Conservation (phyloP, 2,329 filamentous ascomycete species). For the Ceratocystis cubensis region DNA sequence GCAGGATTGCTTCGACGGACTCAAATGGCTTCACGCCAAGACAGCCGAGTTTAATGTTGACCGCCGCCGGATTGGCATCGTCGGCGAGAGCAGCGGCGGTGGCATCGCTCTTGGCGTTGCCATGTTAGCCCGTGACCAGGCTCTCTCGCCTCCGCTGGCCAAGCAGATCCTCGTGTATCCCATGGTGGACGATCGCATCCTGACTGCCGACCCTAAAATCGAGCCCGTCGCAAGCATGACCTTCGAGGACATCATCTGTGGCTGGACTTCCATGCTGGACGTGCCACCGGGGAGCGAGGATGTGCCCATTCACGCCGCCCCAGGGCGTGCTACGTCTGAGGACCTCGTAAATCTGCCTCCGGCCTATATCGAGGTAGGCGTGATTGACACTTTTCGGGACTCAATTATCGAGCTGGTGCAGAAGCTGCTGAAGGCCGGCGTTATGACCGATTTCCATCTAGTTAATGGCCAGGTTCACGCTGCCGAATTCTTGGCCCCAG, state of each 20-base stretch:
- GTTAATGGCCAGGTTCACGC: conserved; percentile 31
- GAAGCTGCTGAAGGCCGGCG: conserved; percentile 27
- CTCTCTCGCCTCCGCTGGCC: conserved; percentile 24
- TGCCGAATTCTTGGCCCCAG: conserved; percentile 15
- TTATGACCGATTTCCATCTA: conserved; percentile 32
- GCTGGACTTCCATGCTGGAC: conserved; percentile 24
- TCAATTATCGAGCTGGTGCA: conserved; percentile 27
- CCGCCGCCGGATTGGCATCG: conserved; percentile 21
- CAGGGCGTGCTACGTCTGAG: conserved; percentile 23
- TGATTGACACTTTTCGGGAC: conserved; percentile 30
- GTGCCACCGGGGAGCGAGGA: conserved; percentile 20
- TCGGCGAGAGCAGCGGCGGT: conserved; percentile 24
- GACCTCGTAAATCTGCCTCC: conserved; percentile 27
- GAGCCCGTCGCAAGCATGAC: conserved; percentile 21
- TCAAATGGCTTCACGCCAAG: conserved; percentile 25
- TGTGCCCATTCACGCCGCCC: conserved; percentile 23
- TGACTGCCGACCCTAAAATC: conserved; percentile 19
- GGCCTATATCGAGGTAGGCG: conserved; percentile 31
- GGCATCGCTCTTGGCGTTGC: conserved; percentile 24
- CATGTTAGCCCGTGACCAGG: conserved; percentile 31
- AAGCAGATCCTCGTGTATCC: conserved; percentile 28
- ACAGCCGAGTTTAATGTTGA: conserved; percentile 24
- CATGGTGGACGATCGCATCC: conserved; percentile 28
- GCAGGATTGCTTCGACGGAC: conserved; percentile 29
- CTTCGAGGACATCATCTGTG: conserved; percentile 22